Percentiles rank a stretch among this genome's conserved stretches.
phyloP scores from a whole-genome alignment of 768 basidiomycete species.

The Leccinum uliginosum region DNA sequence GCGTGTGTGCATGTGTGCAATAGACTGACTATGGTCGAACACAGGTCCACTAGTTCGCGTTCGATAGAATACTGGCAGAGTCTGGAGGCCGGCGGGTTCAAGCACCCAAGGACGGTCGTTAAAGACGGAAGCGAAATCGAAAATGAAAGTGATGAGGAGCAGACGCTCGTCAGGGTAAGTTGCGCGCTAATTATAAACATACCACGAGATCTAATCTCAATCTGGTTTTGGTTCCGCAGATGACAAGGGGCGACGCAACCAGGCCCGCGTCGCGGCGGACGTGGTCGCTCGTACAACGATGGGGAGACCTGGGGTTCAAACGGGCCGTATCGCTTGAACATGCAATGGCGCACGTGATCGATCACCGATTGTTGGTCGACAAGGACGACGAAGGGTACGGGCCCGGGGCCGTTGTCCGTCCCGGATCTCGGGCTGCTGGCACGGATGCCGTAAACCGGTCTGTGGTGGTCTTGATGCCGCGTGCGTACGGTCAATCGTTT shows the following conservation, averaged over 20 bases:
- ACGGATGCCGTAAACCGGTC: not conserved
- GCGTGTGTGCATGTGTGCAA: not conserved
- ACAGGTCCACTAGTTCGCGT: not conserved
- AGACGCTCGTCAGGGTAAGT: conserved; percentile 7
- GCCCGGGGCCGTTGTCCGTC: conserved; percentile 1
- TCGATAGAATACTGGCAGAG: not conserved
- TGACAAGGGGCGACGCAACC: not conserved
- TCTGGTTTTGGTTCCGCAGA: conserved; percentile 2
- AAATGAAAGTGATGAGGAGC: not conserved
- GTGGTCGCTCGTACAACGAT: not conserved
- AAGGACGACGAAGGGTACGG: not conserved
- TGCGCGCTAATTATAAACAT: not conserved
- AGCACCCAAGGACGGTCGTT: not conserved
- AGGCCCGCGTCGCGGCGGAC: not conserved
- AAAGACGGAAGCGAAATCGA: too few relatives aligned
- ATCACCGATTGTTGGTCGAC: not conserved
- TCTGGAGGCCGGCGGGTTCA: not conserved
- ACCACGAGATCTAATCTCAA: not conserved
- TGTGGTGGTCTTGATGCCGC: conserved; percentile 5
- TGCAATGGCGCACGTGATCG: conserved; percentile 1
- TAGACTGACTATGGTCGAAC: not conserved
- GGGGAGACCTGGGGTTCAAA: not conserved
- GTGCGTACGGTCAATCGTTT: conserved; percentile 1
- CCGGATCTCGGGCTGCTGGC: not conserved
- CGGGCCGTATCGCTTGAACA: not conserved